Percentiles rank a stretch among this genome's conserved stretches.
These are phyloP conservation scores for Linnemannia schmuckeri DNA, from an alignment of 192 early-diverging fungal species.

Conservation along the genomic window DNA sequence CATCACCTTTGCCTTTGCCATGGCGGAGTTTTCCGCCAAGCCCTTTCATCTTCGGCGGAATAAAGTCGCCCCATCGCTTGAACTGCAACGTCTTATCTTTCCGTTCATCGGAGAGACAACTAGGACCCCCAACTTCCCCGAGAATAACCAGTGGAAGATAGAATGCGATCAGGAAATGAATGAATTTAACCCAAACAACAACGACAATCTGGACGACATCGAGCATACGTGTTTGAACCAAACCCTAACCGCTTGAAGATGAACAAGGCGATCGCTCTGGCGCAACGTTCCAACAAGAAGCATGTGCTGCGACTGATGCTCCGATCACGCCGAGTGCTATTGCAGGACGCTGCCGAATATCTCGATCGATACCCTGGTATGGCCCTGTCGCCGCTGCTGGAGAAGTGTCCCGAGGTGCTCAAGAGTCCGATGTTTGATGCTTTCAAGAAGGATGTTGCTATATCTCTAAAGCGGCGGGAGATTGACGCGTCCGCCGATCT, in stretches of 20 bases:
- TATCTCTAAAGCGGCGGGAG: too few relatives aligned
- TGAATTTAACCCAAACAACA: not conserved
- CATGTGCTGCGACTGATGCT: slow-evolving; percentile 5
- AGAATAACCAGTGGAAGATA: not conserved
- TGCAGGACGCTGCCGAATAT: slow-evolving; percentile 13
- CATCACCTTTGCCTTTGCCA: not conserved
- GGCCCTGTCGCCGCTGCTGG: not conserved
- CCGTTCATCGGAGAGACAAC: slow-evolving; percentile 17
- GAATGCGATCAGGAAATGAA: slow-evolving; percentile 14
- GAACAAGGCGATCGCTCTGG: not conserved
- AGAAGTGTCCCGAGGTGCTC: not conserved
- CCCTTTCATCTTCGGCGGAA: slow-evolving; percentile 9
- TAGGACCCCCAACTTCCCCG: too few relatives aligned
- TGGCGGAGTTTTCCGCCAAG: not conserved
- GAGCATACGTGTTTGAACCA: not conserved
- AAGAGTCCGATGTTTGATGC: not conserved
- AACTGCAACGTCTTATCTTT: slow-evolving; percentile 10
- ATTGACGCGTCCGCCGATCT: too few relatives aligned
- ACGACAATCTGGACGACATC: not conserved
- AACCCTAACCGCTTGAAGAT: not conserved
- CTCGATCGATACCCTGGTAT: not conserved
- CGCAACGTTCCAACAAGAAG: not conserved
- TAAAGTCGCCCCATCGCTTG: not conserved
- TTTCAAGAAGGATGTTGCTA: not conserved
- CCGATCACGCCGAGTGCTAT: not conserved